These are phyloP conservation scores for Picochlorum sp. DNA, from an alignment of 139 green algal species.

Conservation along the genomic window DNA sequence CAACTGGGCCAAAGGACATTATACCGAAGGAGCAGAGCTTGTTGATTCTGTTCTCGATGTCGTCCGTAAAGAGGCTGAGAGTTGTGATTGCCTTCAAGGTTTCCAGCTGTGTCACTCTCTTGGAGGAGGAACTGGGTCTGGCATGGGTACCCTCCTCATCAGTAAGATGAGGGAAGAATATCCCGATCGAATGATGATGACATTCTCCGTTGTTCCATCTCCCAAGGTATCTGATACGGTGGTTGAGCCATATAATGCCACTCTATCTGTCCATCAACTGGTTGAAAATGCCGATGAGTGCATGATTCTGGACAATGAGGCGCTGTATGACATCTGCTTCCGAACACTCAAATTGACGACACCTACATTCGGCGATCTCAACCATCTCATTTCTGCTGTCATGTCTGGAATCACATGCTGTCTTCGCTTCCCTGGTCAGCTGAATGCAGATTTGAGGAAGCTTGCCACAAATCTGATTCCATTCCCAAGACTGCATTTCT, in stretches of 20 bases:
- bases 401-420: constrained; percentile 99
- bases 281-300: constrained; percentile 99
- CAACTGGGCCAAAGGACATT: constrained; percentile 99
- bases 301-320: constrained; percentile 98
- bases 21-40: constrained; percentile 95
- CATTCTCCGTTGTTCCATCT: constrained; percentile 98
- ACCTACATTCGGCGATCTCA: constrained; percentile 94
- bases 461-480: constrained; percentile 98
- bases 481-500: constrained; percentile 99
- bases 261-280: constrained; percentile 99
- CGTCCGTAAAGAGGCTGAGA: constrained; percentile 97
- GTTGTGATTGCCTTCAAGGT: constrained; percentile 95
- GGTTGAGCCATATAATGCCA: constrained; percentile 99
- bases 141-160: constrained; percentile 90
- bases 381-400: constrained; percentile 98
- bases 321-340: constrained; percentile 99
- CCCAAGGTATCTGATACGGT: constrained; percentile 99
- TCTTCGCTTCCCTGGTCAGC: constrained; percentile 97
- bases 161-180: constrained; percentile 90
- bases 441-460: constrained; percentile 99
- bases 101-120: constrained; percentile 97
- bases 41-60: constrained; percentile 98
- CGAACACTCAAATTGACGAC: constrained; percentile 98
- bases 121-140: constrained; percentile 90
- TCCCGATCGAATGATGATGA: constrained; percentile 96